These are phyloP conservation scores for Penicillium samsonianum DNA, from an alignment of 495 filamentous ascomycete species.

Conservation along the genomic window DNA sequence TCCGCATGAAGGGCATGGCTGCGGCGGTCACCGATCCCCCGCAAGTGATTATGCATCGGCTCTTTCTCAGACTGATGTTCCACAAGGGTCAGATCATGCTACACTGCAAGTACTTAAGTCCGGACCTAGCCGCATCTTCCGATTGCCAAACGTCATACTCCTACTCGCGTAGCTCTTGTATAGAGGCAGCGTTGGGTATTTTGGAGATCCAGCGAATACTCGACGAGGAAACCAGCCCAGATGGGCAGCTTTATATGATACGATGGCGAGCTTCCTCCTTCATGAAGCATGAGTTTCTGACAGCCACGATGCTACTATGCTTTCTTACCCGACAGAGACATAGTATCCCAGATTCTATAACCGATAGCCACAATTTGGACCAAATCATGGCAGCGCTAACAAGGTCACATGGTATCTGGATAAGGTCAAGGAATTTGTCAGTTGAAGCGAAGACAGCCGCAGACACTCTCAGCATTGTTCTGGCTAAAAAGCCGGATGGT, in stretches of 20 bases:
- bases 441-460: background rate
- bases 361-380: background rate
- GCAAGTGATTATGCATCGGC: conserved; percentile 1
- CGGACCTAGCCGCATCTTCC: background rate
- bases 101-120: background rate
- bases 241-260: conserved; percentile 1
- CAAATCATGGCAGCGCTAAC: background rate
- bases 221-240: background rate
- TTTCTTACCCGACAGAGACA: background rate
- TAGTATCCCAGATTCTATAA: background rate
- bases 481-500: background rate
- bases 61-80: conserved; percentile 1
- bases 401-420: background rate
- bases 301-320: conserved; percentile 3
- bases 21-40: background rate
- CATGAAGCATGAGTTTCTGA: conserved; percentile 3
- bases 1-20: background rate
- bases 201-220: background rate
- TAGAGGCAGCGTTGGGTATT: background rate
- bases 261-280: conserved; percentile 1
- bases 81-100: background rate
- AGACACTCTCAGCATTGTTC: conserved; percentile 1
- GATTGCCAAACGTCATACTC: background rate
- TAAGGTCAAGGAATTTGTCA: background rate
- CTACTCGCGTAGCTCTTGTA: background rate